Evolutionary conservation across 345 rosid genomes (phyloP).

Genomic region (Citropsis articulata): DNA sequence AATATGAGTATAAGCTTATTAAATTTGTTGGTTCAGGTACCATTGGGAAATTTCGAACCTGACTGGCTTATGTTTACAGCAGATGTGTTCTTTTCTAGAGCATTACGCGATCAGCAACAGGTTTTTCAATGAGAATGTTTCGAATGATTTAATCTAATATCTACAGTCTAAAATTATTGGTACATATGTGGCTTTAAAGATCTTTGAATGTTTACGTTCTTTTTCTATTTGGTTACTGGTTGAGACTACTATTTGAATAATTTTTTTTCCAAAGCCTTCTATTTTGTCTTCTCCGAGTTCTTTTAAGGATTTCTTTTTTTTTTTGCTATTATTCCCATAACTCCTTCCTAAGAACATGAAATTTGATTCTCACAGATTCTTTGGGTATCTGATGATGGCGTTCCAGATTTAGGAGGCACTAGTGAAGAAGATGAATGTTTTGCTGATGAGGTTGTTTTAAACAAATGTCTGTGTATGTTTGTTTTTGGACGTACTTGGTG

Average conservation of each 20-base stretch:
- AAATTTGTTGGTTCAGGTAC: slow-evolving; percentile 59
- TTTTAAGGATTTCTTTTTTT: not conserved
- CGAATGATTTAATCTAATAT: not conserved
- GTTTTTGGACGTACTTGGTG: not conserved
- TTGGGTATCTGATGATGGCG: slow-evolving; percentile 87
- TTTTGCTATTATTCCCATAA: slow-evolving; percentile 5
- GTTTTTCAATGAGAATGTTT: slow-evolving; percentile 32
- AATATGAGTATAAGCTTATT: slow-evolving; percentile 20
- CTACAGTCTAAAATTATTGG: not conserved
- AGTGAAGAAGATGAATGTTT: slow-evolving; percentile 68
- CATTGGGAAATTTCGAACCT: slow-evolving; percentile 80
- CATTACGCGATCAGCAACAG: slow-evolving; percentile 94
- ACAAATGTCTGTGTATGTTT: not conserved
- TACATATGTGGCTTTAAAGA: not conserved
- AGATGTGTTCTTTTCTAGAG: slow-evolving; percentile 88
- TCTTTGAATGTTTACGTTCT: not conserved
- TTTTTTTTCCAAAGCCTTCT: not conserved
- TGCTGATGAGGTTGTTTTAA: slow-evolving; percentile 76
- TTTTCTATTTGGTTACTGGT: not conserved
- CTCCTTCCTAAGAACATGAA: slow-evolving; percentile 1
- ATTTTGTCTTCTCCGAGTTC: not conserved
- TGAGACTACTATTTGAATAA: not conserved
- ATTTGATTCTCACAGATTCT: slow-evolving; percentile 51
- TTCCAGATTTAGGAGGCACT: slow-evolving; percentile 88
- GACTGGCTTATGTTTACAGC: slow-evolving; percentile 87